phyloP scores from a whole-genome alignment of 768 basidiomycete species.

The Pleurotus djamor region DNA sequence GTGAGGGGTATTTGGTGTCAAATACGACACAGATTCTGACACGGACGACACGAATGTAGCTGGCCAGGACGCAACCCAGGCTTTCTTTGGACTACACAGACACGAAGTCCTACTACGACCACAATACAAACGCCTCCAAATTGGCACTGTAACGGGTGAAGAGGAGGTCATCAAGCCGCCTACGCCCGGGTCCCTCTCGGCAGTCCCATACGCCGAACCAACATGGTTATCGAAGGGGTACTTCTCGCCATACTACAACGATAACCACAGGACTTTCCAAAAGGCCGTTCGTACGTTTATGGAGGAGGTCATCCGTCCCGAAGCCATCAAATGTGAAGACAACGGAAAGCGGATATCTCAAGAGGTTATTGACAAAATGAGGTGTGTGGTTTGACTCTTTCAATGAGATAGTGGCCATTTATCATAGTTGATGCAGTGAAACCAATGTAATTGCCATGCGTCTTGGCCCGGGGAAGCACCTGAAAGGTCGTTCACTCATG shows the following conservation, averaged over 20 bases:
- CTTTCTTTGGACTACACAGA: constrained; percentile 85
- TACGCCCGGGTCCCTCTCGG: constrained; percentile 61
- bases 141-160: constrained; percentile 61
- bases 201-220: constrained; percentile 84
- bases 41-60: constrained; percentile 29
- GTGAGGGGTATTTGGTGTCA: constrained; percentile 31
- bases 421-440: constrained; percentile 41
- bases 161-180: constrained; percentile 51
- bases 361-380: constrained; percentile 81
- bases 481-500: constrained; percentile 74
- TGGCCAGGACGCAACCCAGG: constrained; percentile 75
- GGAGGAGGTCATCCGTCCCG: constrained; percentile 69
- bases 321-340: constrained; percentile 79
- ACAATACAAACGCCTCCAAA: constrained; percentile 68
- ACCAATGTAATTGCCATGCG: constrained; percentile 86
- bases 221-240: constrained; percentile 73
- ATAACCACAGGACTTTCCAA: constrained; percentile 74
- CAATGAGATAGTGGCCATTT: not conserved
- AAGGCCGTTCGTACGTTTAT: constrained; percentile 74
- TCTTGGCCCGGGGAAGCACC: constrained; percentile 86
- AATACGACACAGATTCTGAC: not conserved
- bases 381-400: constrained; percentile 40
- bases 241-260: constrained; percentile 76
- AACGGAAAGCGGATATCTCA: constrained; percentile 85
- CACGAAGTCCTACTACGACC: constrained; percentile 76